Base-by-base conservation (phyloP, 306 rosid genomes). In the Cicer arietinum region DNA sequence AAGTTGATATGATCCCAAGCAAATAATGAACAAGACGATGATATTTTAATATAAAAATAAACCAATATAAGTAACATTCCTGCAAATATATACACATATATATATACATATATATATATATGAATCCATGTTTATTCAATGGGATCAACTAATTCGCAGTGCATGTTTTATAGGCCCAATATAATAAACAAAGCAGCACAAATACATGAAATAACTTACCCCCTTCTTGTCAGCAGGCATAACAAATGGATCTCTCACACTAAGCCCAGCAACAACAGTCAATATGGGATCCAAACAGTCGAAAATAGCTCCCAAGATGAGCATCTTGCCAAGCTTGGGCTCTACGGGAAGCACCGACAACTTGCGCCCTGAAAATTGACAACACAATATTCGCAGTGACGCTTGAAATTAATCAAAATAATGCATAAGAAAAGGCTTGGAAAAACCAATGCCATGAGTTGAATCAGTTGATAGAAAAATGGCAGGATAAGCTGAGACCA, bases 291-390 rank as follows among this genome's bases (percentile, higher is more conserved):
- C 98, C 71, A 95, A 88, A 80, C 99, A 95, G 57, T 92, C 90
- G 84, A 95, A 88, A 81, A 90, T 88, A 71, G 93, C 87, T 43
- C 99, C 99, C 65, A 90, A 65, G 73, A 95, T 83, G 79, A 95
- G 96, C 98, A 95, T 95, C 81, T 95, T 95, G 69, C 98, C 99
- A 77, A 95, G 96, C 87, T 95, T 95, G 79, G 99, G 99, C 79
- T 92, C 99, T 82, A 92, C 87, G 10, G 99, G 99, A 81, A 95
- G 96, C 93, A 89, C 75, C 63, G 92, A 84, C 79, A 95, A 88
- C 75, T 95, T 83, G 80, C 84, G 93, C 62, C 99, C 99, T 94
- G 93, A 80, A 80, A 86, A 76, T 78, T 9, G 70, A 69, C 75
- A 70, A 81, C 61, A 40, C 53, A 69, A 78, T 60, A 72, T 75